Conservation (phyloP, 1,284 basidiomycete species). For the Dichomitus squalens region DNA sequence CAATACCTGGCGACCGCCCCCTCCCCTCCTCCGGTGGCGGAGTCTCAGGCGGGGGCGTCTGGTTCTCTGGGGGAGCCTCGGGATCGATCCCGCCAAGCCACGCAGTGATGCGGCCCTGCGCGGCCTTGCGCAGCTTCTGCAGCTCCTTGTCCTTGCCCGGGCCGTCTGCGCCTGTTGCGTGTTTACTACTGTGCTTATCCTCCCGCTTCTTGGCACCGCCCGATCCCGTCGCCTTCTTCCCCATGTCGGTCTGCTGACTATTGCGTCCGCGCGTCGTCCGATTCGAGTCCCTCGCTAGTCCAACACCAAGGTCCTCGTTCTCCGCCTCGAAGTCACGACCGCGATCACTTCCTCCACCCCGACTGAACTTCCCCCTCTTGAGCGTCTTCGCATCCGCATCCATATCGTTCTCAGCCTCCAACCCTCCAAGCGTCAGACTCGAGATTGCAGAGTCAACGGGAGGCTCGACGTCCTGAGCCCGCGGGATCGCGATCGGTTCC, state of each 20-base stretch:
- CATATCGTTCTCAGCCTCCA: slow-evolving; percentile 2
- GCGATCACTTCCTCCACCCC: slow-evolving; percentile 30
- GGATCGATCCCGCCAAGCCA: slow-evolving; percentile 71
- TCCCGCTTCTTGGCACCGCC: slow-evolving; percentile 13
- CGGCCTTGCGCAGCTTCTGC: slow-evolving; percentile 47
- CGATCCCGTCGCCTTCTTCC: slow-evolving; percentile 27
- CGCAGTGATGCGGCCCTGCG: slow-evolving; percentile 73
- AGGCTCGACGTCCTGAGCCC: slow-evolving; percentile 37
- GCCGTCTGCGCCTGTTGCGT: slow-evolving; percentile 16
- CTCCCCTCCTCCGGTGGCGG: slow-evolving; percentile 8
- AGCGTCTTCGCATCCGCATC: slow-evolving; percentile 29
- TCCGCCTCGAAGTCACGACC: slow-evolving; percentile 8
- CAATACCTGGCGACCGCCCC: neutral
- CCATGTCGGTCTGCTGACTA: slow-evolving; percentile 28
- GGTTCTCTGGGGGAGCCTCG: slow-evolving; percentile 42
- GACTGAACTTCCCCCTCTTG: slow-evolving; percentile 25
- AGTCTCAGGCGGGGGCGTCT: slow-evolving; percentile 26
- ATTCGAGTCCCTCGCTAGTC: slow-evolving; percentile 12
- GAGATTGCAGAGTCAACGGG: slow-evolving; percentile 74
- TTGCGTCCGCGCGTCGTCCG: slow-evolving; percentile 13
- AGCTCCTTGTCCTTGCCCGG: slow-evolving; percentile 34
- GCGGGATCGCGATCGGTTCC: slow-evolving; percentile 45
- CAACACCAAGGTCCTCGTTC: neutral
- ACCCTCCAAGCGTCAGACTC: slow-evolving; percentile 67
- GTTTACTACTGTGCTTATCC: slow-evolving; percentile 25